Percentiles rank a stretch among this genome's conserved stretches.
These are phyloP conservation scores for Tulasnella sp. DNA, from an alignment of 768 basidiomycete genomes.

Conservation along the genomic window DNA sequence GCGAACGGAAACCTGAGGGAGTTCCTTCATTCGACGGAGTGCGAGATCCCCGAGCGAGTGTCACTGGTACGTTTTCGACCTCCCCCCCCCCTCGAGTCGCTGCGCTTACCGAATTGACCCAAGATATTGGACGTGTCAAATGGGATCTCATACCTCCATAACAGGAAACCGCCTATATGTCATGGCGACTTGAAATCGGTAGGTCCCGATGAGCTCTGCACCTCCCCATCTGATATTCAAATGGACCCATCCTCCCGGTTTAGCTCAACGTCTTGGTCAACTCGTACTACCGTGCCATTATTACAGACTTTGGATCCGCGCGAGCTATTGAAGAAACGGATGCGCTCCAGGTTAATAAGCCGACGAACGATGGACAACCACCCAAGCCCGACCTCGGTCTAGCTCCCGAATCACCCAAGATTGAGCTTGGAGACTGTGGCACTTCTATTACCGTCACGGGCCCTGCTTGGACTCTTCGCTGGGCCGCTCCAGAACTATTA, in stretches of 20 bases:
- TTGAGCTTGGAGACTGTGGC: not conserved
- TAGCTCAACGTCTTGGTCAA: not conserved
- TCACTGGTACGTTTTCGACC: not conserved
- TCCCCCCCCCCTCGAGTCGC: not conserved
- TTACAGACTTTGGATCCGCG: not conserved
- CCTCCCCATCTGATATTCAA: not conserved
- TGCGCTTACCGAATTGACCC: not conserved
- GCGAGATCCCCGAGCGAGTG: not conserved
- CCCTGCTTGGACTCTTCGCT: not conserved
- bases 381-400: not conserved
- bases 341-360: not conserved
- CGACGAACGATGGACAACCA: not conserved
- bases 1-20: not conserved
- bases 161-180: not conserved
- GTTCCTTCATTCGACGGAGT: not conserved
- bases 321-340: not conserved
- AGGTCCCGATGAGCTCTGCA: not conserved
- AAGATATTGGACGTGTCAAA: not conserved
- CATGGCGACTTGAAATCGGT: constrained; percentile 3
- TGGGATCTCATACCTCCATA: not conserved
- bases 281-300: not conserved
- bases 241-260: not conserved
- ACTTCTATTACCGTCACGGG: not conserved
- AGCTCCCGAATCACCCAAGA: not conserved
- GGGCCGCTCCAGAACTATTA: not conserved